phyloP scores from a whole-genome alignment of 2,329 filamentous ascomycete species.

The Trichoderma sp. region DNA sequence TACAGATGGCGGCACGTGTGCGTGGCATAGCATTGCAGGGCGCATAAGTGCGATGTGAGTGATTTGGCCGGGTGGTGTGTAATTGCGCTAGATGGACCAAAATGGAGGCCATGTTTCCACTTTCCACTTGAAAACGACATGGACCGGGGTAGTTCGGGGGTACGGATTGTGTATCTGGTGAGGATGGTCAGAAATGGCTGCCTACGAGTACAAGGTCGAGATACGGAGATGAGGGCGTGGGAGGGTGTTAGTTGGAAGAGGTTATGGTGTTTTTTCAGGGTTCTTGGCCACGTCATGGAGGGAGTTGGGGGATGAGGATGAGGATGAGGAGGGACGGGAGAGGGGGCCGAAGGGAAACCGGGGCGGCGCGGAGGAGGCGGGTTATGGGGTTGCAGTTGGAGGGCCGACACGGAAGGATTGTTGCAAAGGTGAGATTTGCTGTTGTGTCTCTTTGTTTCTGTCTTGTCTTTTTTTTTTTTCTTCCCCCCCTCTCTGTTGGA shows the following conservation, averaged over 20 bases:
- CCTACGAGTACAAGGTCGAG: neutral
- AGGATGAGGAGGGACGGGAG: neutral
- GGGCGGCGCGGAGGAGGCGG: slow-evolving; percentile 1
- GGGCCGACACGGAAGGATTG: neutral
- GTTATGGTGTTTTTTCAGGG: neutral
- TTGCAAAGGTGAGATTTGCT: neutral
- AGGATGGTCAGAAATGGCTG: neutral
- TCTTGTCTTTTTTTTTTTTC: neutral
- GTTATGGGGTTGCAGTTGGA: neutral
- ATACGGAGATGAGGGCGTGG: neutral
- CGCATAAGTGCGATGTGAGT: slow-evolving; percentile 22
- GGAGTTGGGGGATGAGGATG: neutral
- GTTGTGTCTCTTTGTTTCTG: neutral
- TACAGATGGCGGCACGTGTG: slow-evolving; percentile 24
- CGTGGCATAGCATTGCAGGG: slow-evolving; percentile 24
- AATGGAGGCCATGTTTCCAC: neutral
- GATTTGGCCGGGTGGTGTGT: slow-evolving; percentile 13
- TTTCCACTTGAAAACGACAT: neutral
- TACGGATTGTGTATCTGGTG: neutral
- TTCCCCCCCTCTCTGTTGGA: neutral
- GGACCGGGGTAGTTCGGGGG: neutral
- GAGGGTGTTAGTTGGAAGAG: neutral
- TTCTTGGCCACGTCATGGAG: neutral
- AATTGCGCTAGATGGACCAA: neutral
- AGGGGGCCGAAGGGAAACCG: neutral